Evolutionary conservation across 495 filamentous ascomycete species (phyloP), one percentile per base, ranked within the genome.

Genomic region (Penicillium soppii): DNA sequence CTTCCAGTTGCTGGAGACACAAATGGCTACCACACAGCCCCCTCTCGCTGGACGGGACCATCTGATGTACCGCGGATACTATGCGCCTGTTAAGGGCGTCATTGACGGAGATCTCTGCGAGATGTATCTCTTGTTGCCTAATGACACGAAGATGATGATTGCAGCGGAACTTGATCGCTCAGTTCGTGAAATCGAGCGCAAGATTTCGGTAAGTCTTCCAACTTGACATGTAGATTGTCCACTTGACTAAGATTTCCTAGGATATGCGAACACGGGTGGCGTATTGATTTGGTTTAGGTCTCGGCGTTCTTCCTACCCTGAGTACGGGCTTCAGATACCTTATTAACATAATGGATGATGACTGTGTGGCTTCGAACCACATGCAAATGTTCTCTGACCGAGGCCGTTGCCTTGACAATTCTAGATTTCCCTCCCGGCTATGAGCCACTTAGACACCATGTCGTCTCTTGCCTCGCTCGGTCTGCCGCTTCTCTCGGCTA

Each of bases 31-130:
- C 15, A 91, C 96, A 56, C 88, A 96, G 56, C 80, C 91, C 17
- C 90, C 91, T 10, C 76, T 96, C 19, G 90, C 90, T 8, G 94
- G 95, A 23, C 81, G 95, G 50, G 95, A 97, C 66, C 94, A 98
- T 69, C 69, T 98, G 23, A 92, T 96, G 39, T 99, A 96, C 62
- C 79, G 95, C 46, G 83, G 91, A 38, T 99, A 97, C 65, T 97
- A 99, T 65, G 89, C 87, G n/a, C 95, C 95, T 1, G 90, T 94
- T 12, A 99, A 99, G 78, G 90, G 90, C 0, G 84, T 95, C 22
- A 95, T 99, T 63, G 95, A 99, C 69, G 95, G 95, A n/a, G 95
- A 99, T 75, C 75, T 99, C 52, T 96, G 92, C 63, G 95, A 99
- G 76, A 80, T 89, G 61, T 99, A 90, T 66, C 81, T 87, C 43